These are phyloP conservation scores for Trifolium repens DNA, from an alignment of 306 rosid species.

Conservation along the genomic window DNA sequence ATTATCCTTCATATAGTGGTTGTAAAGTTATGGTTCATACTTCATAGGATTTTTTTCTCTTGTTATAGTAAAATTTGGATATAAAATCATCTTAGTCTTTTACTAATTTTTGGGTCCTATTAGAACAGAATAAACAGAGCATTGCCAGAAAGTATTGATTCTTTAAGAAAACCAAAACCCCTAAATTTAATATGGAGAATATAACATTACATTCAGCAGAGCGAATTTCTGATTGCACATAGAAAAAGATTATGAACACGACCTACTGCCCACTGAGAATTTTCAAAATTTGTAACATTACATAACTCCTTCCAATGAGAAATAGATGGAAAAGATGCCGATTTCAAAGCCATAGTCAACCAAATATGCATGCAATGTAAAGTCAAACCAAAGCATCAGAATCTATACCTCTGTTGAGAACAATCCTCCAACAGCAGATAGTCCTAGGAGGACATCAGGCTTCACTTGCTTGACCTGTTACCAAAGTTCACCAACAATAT, in stretches of 20 bases:
- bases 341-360: conserved; percentile 9
- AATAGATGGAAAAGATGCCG: conserved; percentile 11
- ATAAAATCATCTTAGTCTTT: neutral
- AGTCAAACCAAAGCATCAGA: conserved; percentile 30
- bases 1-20: neutral
- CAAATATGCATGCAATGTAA: neutral
- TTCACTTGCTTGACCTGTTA: conserved; percentile 86
- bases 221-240: neutral
- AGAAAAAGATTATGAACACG: conserved; percentile 1
- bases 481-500: conserved; percentile 41
- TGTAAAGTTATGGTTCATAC: neutral
- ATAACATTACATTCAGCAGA: neutral
- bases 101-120: neutral
- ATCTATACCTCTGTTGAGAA: conserved; percentile 84
- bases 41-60: neutral
- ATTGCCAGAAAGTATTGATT: neutral
- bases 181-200: conserved; percentile 16
- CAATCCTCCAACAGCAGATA: conserved; percentile 98
- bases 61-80: neutral
- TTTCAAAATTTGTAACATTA: neutral
- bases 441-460: conserved; percentile 99
- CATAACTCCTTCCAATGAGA: neutral
- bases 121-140: neutral
- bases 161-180: neutral
- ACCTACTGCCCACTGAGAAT: neutral